Percentiles rank a stretch among this genome's conserved stretches.
phyloP scores from a whole-genome alignment of 2,329 filamentous ascomycete genomes.

The Cladosporium phlei region DNA sequence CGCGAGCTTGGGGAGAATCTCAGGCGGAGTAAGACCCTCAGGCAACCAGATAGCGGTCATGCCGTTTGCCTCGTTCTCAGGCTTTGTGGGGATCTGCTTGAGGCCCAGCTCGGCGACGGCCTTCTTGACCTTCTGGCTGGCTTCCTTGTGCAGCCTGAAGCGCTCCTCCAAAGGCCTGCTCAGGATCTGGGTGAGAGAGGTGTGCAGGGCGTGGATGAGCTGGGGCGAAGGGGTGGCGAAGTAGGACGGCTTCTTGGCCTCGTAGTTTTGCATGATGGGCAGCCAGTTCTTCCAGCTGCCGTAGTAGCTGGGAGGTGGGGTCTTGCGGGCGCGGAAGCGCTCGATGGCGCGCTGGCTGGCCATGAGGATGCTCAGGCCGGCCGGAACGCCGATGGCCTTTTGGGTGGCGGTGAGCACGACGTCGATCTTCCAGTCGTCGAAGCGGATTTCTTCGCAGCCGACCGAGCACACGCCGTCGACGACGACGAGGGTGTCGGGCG shows the following conservation, averaged over 20 bases:
- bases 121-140: constrained; percentile 82
- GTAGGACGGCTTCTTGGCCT: constrained; percentile 94
- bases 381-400: constrained; percentile 94
- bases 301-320: constrained; percentile 82
- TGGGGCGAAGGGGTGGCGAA: constrained; percentile 96
- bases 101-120: constrained; percentile 74
- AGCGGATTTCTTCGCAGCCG: constrained; percentile 89
- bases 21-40: constrained; percentile 71
- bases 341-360: constrained; percentile 84
- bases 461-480: constrained; percentile 98
- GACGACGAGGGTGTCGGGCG: constrained; percentile 83
- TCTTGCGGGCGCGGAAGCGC: constrained; percentile 72
- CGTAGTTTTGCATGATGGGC: constrained; percentile 98
- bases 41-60: constrained; percentile 98
- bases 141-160: constrained; percentile 73
- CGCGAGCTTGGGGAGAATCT: constrained; percentile 77
- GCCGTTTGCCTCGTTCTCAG: constrained; percentile 87
- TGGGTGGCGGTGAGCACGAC: constrained; percentile 91
- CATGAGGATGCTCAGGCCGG: constrained; percentile 90
- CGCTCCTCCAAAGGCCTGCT: constrained; percentile 73
- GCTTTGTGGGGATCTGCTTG: constrained; percentile 77
- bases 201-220: constrained; percentile 87
- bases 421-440: constrained; percentile 92
- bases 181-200: constrained; percentile 78
- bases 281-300: constrained; percentile 96